Evolutionary conservation across 345 rosid species (phyloP).

Genomic region (Hibiscus trionum): DNA sequence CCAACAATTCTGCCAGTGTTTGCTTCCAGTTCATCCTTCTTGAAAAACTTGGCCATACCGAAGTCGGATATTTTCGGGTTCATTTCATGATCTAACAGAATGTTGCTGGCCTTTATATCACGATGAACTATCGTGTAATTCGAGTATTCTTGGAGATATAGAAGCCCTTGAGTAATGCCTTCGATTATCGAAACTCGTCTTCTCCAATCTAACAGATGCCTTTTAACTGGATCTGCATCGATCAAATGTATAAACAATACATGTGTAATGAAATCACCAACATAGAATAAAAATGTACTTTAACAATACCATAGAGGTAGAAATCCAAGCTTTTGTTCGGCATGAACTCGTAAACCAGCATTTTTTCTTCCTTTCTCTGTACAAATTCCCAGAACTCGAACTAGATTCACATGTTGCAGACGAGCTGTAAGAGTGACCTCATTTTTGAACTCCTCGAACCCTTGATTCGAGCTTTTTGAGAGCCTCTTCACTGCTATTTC

Average conservation of each 20-base stretch:
- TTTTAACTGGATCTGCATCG: not conserved
- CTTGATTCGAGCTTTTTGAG: constrained; percentile 2
- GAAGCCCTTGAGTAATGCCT: constrained; percentile 23
- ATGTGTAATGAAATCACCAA: not conserved
- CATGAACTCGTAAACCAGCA: constrained; percentile 13
- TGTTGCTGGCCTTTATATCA: constrained; percentile 14
- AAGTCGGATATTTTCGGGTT: not conserved
- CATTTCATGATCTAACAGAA: constrained; percentile 5
- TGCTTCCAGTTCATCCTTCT: constrained; percentile 3
- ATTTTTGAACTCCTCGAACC: constrained; percentile 19
- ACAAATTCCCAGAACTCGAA: constrained; percentile 9
- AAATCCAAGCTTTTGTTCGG: constrained; percentile 19
- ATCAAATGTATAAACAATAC: not conserved
- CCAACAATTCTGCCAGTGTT: constrained; percentile 5
- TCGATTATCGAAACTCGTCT: not conserved
- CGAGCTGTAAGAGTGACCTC: constrained; percentile 10
- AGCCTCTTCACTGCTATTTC: constrained; percentile 5
- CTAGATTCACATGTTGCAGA: constrained; percentile 10
- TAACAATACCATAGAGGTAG: constrained; percentile 16
- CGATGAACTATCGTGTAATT: constrained; percentile 18
- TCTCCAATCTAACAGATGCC: not conserved
- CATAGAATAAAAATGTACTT: not conserved
- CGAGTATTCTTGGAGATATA: constrained; percentile 29
- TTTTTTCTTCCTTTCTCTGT: constrained; percentile 13
- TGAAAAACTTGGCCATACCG: not conserved